Percentiles rank a stretch among this genome's conserved stretches.
phyloP scores from a whole-genome alignment of 495 filamentous ascomycete genomes.

The Haplographium delicatum region DNA sequence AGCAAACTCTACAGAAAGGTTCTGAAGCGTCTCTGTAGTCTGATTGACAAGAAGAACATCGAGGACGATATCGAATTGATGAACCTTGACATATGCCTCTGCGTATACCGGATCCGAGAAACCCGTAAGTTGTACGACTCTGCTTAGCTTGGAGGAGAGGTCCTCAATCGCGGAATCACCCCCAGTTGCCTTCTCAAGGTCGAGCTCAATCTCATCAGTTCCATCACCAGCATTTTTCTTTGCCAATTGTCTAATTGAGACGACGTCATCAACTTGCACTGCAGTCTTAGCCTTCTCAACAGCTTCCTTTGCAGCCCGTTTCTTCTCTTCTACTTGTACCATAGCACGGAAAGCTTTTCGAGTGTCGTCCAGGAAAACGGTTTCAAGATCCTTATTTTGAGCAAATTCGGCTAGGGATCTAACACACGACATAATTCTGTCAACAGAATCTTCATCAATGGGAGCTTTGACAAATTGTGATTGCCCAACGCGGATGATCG shows the following conservation, averaged over 20 bases:
- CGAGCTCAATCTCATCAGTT: constrained; percentile 76
- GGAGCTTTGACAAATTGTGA: constrained; percentile 95
- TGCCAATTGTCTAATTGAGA: constrained; percentile 84
- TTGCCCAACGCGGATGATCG: constrained; percentile 90
- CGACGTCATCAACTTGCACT: constrained; percentile 90
- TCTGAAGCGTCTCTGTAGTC: constrained; percentile 93
- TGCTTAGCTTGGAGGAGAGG: constrained; percentile 85
- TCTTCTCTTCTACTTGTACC: constrained; percentile 97
- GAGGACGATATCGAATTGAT: constrained; percentile 98
- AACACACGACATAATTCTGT: constrained; percentile 95
- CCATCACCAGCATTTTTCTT: constrained; percentile 88
- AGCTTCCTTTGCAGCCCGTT: constrained; percentile 85
- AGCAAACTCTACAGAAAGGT: constrained; percentile 95
- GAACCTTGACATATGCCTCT: constrained; percentile 96
- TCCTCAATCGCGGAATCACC: constrained; percentile 82
- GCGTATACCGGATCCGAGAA: constrained; percentile 99
- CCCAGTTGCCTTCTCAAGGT: constrained; percentile 91
- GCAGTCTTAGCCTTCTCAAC: constrained; percentile 89
- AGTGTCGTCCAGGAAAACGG: constrained; percentile 92
- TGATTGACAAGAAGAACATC: constrained; percentile 98
- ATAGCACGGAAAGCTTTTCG: constrained; percentile 96
- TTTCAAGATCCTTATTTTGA: constrained; percentile 81
- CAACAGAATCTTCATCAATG: constrained; percentile 96
- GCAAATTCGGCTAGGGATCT: constrained; percentile 89
- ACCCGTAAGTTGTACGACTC: constrained; percentile 94